Evolutionary conservation across 345 rosid species (phyloP).

Genomic region (Erucastrum elatum): DNA sequence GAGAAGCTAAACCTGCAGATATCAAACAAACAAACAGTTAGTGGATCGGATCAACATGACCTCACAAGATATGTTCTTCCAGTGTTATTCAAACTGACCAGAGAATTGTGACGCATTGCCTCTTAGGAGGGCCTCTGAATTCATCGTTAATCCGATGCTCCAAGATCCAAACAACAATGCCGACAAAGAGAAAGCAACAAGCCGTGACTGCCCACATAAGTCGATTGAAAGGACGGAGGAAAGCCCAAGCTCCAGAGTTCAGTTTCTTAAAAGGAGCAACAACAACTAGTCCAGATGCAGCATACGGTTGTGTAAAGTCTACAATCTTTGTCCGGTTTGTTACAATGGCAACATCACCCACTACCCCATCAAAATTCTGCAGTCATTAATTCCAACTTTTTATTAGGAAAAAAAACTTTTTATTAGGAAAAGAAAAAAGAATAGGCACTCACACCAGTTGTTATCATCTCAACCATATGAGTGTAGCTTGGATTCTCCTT

Average conservation of each 20-base stretch:
- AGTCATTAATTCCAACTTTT: not conserved
- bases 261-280: constrained; percentile 77
- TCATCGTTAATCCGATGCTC: constrained; percentile 93
- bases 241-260: constrained; percentile 92
- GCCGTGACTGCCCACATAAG: constrained; percentile 76
- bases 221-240: constrained; percentile 69
- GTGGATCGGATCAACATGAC: constrained; percentile 5
- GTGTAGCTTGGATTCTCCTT: constrained; percentile 74
- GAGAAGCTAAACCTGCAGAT: constrained; percentile 96
- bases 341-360: constrained; percentile 88
- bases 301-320: constrained; percentile 93
- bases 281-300: constrained; percentile 84
- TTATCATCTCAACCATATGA: constrained; percentile 64
- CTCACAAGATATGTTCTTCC: not conserved
- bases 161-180: constrained; percentile 86
- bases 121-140: constrained; percentile 86
- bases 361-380: constrained; percentile 81
- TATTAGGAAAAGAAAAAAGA: not conserved
- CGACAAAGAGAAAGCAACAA: constrained; percentile 67
- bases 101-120: constrained; percentile 72
- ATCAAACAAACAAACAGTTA: constrained; percentile 39
- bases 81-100: constrained; percentile 53
- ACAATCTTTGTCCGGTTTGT: constrained; percentile 82
- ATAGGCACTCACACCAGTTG: constrained; percentile 73
- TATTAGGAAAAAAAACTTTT: not conserved